phyloP scores from a whole-genome alignment of 768 basidiomycete genomes.

The Tricholomella constricta region DNA sequence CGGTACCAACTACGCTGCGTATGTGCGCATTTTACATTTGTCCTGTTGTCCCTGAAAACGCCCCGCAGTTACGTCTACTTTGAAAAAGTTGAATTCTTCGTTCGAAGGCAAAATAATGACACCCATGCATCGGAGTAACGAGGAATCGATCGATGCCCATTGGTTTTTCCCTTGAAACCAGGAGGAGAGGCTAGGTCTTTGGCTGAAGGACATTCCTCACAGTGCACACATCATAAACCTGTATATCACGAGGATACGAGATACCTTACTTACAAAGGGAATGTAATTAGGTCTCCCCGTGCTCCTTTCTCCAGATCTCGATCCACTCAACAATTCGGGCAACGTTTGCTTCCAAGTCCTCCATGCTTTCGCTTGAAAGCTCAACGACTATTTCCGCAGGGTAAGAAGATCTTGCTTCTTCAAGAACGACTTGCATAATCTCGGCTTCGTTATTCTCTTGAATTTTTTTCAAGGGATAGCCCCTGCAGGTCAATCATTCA shows the following conservation, averaged over 20 bases:
- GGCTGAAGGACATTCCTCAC: too few species aligned
- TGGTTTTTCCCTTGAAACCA: conserved; percentile 32
- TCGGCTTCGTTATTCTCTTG: conserved; percentile 99
- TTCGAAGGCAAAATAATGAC: conserved; percentile 51
- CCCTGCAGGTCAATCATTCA: conserved; percentile 44
- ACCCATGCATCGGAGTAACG: conserved; percentile 37
- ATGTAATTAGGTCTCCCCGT: conserved; percentile 15
- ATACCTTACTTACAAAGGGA: background rate
- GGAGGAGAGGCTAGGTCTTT: conserved; percentile 22
- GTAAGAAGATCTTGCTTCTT: conserved; percentile 89
- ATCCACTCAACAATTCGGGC: conserved; percentile 89
- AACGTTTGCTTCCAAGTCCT: conserved; percentile 88
- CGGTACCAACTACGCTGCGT: conserved; percentile 49
- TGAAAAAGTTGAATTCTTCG: conserved; percentile 48
- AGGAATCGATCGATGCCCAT: conserved; percentile 25
- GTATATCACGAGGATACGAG: background rate
- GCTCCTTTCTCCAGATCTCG: conserved; percentile 60
- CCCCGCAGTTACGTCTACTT: conserved; percentile 47
- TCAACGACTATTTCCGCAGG: conserved; percentile 85
- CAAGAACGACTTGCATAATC: conserved; percentile 91
- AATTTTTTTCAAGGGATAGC: conserved; percentile 89
- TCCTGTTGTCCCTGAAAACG: too few species aligned
- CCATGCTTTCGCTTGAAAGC: conserved; percentile 71
- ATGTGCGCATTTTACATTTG: too few species aligned
- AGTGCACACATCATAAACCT: too few species aligned